Conservation (phyloP, 2,329 filamentous ascomycete species). For the Xenosphaeropsis pyriputrescens region DNA sequence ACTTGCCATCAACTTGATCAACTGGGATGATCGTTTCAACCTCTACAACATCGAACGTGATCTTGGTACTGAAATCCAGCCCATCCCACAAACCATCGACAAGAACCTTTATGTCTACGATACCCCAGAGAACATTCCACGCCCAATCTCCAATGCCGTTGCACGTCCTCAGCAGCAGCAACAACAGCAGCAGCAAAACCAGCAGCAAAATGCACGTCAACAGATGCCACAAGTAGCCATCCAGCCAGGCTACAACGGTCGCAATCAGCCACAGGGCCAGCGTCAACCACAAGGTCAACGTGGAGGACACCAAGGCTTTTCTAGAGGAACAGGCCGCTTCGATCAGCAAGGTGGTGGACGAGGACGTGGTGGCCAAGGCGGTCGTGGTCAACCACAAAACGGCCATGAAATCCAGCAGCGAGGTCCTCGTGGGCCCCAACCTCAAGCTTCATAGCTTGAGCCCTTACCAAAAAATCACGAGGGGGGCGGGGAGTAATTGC, state of each 20-base stretch:
- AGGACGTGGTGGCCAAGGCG: conserved; percentile 13
- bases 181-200: conserved; percentile 8
- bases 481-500: background rate
- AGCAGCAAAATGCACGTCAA: conserved; percentile 10
- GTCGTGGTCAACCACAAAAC: conserved; percentile 12
- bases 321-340: background rate
- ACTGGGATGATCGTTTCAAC: conserved; percentile 98
- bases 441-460: conserved; percentile 13
- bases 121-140: conserved; percentile 84
- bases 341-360: conserved; percentile 4
- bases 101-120: conserved; percentile 98
- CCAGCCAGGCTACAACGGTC: conserved; percentile 11
- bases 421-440: conserved; percentile 16
- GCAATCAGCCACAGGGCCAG: conserved; percentile 11
- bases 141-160: conserved; percentile 46
- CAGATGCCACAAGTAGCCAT: conserved; percentile 11
- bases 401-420: conserved; percentile 14
- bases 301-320: background rate
- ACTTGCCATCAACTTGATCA: conserved; percentile 97
- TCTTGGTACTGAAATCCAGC: conserved; percentile 89
- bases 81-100: conserved; percentile 90
- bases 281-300: conserved; percentile 8
- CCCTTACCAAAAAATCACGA: background rate
- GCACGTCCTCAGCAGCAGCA: conserved; percentile 18
- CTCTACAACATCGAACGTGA: conserved; percentile 98